Percentiles rank a stretch among this genome's conserved stretches.
Evolutionary conservation across 31 red algal species (phyloP).

Genomic region (Asparagopsis taxiformis): DNA sequence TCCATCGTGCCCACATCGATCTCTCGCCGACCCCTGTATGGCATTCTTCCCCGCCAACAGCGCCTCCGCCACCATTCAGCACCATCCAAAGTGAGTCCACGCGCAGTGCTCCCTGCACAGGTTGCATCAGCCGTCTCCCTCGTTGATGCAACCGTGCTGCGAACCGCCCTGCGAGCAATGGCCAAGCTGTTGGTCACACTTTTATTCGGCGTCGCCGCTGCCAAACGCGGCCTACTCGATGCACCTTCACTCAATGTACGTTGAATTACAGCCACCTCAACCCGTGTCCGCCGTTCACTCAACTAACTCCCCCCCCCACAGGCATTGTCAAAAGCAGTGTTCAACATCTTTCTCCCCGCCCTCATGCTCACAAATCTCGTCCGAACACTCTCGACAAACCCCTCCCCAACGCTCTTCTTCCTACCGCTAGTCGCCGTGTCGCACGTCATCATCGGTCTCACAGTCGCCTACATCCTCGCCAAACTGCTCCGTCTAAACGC

Average conservation of each 20-base stretch:
- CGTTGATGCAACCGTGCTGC: slow-evolving; percentile 34
- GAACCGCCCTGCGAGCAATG: slow-evolving; percentile 29
- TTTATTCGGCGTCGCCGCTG: slow-evolving; percentile 26
- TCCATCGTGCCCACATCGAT: no score
- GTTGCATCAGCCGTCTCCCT: no score
- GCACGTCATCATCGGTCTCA: slow-evolving; percentile 30
- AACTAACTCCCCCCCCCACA: background rate
- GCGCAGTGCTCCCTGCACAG: no score
- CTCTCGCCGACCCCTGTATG: no score
- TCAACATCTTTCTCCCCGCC: slow-evolving; percentile 66
- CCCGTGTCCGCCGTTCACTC: no score
- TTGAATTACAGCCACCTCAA: background rate
- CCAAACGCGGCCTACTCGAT: slow-evolving; percentile 40
- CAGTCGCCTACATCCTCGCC: background rate
- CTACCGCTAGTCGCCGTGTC: slow-evolving; percentile 50
- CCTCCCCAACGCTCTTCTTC: slow-evolving; percentile 12
- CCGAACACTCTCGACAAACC: slow-evolving; percentile 5
- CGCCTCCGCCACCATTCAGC: no score
- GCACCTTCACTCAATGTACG: slow-evolving; percentile 15
- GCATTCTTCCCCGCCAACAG: no score
- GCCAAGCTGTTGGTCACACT: slow-evolving; percentile 57
- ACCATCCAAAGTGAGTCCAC: no score
- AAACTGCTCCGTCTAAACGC: slow-evolving; percentile 1
- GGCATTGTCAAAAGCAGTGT: slow-evolving; percentile 49
- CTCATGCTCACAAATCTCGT: slow-evolving; percentile 66